A percentile compares a stretch with the other conserved stretches of the same genome.
phyloP scores from a whole-genome alignment of 1,284 basidiomycete genomes.

The Microbotryomycetes sp. region DNA sequence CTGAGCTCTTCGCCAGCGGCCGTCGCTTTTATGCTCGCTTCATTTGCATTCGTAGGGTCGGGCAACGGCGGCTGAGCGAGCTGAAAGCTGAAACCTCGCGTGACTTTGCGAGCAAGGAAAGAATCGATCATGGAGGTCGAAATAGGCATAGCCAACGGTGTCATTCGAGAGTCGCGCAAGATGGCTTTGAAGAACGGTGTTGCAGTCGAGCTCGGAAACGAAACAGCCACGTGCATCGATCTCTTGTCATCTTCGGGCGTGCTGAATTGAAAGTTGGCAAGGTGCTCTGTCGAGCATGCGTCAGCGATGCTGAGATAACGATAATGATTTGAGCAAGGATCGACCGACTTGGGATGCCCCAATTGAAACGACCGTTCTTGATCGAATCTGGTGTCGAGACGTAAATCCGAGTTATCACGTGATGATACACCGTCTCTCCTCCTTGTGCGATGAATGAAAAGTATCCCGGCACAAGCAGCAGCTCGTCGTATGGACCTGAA shows the following conservation, averaged over 20 bases:
- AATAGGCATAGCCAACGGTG: conserved; percentile 10
- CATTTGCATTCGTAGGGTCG: neutral
- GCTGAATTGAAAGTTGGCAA: conserved; percentile 23
- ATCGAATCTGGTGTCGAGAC: conserved; percentile 25
- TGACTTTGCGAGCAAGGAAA: neutral
- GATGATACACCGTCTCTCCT: conserved; percentile 1
- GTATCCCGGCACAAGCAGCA: conserved; percentile 25
- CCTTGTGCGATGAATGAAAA: conserved; percentile 7
- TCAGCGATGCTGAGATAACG: neutral
- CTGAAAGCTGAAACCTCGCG: neutral
- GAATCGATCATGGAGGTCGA: conserved; percentile 12
- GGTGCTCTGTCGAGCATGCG: conserved; percentile 15
- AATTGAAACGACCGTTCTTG: conserved; percentile 24
- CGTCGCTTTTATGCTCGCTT: neutral
- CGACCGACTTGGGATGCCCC: conserved; percentile 25
- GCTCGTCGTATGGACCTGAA: conserved; percentile 29
- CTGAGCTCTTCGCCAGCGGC: neutral
- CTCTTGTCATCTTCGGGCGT: neutral
- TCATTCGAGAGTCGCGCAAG: conserved; percentile 7
- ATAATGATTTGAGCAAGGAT: neutral
- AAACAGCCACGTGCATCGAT: conserved; percentile 1
- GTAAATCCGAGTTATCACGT: conserved; percentile 27
- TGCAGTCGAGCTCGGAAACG: neutral
- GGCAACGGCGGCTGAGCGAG: conserved; percentile 11
- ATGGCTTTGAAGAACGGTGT: conserved; percentile 26